A percentile compares a stretch with the other conserved stretches of the same genome.
phyloP scores from a whole-genome alignment of 2,329 filamentous ascomycete genomes.

The Colletotrichum godetiae region DNA sequence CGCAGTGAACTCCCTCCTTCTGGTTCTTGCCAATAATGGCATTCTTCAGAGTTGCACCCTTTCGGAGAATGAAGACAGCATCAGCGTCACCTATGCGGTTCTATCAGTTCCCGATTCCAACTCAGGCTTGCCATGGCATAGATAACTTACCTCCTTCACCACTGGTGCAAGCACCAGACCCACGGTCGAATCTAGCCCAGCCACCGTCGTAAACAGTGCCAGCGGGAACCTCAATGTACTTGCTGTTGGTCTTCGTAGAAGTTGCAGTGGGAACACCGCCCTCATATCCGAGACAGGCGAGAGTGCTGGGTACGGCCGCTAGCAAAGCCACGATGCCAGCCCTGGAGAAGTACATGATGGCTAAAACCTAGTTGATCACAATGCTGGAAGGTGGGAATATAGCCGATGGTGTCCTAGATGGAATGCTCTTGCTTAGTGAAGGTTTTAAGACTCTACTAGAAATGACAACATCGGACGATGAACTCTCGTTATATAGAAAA shows the following conservation, averaged over 20 bases:
- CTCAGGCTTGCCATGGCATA: not conserved
- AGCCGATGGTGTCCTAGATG: no score
- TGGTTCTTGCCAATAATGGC: conserved; percentile 59
- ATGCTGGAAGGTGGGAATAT: no score
- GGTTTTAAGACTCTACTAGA: no score
- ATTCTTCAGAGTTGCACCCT: conserved; percentile 56
- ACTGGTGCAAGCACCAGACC: conserved; percentile 50
- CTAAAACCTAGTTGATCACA: no score
- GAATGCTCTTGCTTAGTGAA: no score
- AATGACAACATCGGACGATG: not conserved
- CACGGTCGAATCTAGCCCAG: conserved; percentile 50
- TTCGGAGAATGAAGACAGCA: conserved; percentile 54
- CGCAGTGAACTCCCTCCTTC: conserved; percentile 58
- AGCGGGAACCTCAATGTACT: conserved; percentile 46
- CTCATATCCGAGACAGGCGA: conserved; percentile 42
- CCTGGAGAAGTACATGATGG: conserved; percentile 21
- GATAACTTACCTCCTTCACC: conserved; percentile 47
- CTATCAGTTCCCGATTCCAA: not conserved
- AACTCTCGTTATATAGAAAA: not conserved
- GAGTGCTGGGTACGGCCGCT: conserved; percentile 35
- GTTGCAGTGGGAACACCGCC: conserved; percentile 45
- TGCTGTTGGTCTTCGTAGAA: conserved; percentile 41
- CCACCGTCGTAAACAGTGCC: conserved; percentile 45
- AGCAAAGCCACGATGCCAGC: conserved; percentile 8
- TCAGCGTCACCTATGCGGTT: conserved; percentile 47